phyloP scores from a whole-genome alignment of 768 basidiomycete species.

The Amanita pallidorosea region DNA sequence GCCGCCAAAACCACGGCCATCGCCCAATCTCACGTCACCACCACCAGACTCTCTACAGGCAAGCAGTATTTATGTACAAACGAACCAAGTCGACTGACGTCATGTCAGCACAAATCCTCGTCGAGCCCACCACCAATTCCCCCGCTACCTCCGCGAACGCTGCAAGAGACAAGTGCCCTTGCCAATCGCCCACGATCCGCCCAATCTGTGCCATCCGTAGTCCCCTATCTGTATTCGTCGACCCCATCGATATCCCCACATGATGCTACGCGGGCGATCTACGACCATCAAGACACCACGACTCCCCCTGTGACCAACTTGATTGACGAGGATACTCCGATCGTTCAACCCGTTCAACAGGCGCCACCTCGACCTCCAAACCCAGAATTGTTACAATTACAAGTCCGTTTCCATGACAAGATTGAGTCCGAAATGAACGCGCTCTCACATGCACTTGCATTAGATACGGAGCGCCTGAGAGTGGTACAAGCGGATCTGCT shows the following conservation, averaged over 20 bases:
- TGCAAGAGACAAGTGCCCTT: not conserved
- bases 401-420: slow-evolving; percentile 67
- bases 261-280: not conserved
- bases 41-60: not conserved
- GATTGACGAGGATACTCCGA: slow-evolving; percentile 46
- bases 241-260: not conserved
- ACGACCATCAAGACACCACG: slow-evolving; percentile 8
- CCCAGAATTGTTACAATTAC: slow-evolving; percentile 78
- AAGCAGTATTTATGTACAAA: not conserved
- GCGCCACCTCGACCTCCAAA: slow-evolving; percentile 77
- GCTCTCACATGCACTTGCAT: slow-evolving; percentile 49
- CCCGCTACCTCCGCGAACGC: slow-evolving; percentile 8
- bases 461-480: slow-evolving; percentile 67
- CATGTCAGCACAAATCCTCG: slow-evolving; percentile 1
- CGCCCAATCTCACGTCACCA: slow-evolving; percentile 5
- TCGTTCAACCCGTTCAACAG: slow-evolving; percentile 17
- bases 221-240: not conserved
- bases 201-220: not conserved
- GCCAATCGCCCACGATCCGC: not conserved
- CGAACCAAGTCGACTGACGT: slow-evolving; percentile 1
- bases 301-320: slow-evolving; percentile 38
- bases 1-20: slow-evolving; percentile 22
- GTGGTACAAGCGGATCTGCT: slow-evolving; percentile 79
- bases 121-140: slow-evolving; percentile 6
- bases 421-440: slow-evolving; percentile 62